Conservation (phyloP, 805 yeast genomes). For the Debaryomyces castellii region DNA sequence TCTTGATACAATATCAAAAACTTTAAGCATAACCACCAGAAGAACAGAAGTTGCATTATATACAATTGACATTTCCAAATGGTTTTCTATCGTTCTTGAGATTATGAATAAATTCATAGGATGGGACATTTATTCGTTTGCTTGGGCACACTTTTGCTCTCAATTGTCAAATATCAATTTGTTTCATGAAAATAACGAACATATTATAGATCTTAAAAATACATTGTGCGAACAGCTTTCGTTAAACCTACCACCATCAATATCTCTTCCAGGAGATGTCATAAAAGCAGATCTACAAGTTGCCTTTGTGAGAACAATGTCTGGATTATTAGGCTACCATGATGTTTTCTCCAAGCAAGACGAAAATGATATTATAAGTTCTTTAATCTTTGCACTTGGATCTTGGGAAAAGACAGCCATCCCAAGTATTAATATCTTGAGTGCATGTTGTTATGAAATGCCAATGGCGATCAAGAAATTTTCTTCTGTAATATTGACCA, state of each 20-base stretch:
- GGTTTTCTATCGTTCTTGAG: slow-evolving; percentile 52
- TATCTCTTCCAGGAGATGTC: slow-evolving; percentile 43
- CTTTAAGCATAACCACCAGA: slow-evolving; percentile 17
- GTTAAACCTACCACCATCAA: slow-evolving; percentile 43
- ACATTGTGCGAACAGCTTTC: slow-evolving; percentile 61
- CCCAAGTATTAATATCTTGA: slow-evolving; percentile 73
- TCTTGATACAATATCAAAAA: slow-evolving; percentile 40
- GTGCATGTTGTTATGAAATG: slow-evolving; percentile 77
- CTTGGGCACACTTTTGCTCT: slow-evolving; percentile 67
- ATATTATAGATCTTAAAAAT: slow-evolving; percentile 40
- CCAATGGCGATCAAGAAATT: slow-evolving; percentile 72
- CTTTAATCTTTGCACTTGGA: slow-evolving; percentile 59
- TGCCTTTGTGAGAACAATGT: slow-evolving; percentile 59
- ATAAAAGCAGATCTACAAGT: slow-evolving; percentile 65
- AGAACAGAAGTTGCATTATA: background rate
- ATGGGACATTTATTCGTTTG: slow-evolving; percentile 72
- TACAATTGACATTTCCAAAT: slow-evolving; percentile 38
- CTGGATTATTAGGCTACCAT: slow-evolving; percentile 63
- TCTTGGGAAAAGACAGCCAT: slow-evolving; percentile 80
- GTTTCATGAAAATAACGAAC: slow-evolving; percentile 42
- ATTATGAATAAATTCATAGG: slow-evolving; percentile 53
- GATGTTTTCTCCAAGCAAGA: slow-evolving; percentile 52
- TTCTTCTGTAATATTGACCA: slow-evolving; percentile 66
- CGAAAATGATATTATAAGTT: slow-evolving; percentile 61
- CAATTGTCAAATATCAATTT: slow-evolving; percentile 61